Evolutionary conservation across 352 stramenopile species (phyloP).

Genomic region (Globisporangium paddicum): DNA sequence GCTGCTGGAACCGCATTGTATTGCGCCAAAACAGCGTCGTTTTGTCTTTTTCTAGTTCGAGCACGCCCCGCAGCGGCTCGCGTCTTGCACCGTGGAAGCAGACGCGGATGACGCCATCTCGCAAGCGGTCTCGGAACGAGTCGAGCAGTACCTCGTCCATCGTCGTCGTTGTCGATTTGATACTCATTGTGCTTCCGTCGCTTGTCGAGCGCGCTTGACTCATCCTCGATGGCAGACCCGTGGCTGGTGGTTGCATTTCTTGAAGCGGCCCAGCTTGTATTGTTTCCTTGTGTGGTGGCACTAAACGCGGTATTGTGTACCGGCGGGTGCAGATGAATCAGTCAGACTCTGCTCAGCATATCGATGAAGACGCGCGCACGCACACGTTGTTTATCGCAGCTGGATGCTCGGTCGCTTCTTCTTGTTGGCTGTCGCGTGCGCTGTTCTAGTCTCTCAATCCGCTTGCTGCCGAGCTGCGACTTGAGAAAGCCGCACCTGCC

Average conservation of each 20-base stretch:
- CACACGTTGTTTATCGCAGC: no score
- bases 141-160: slow-evolving; percentile 26
- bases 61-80: slow-evolving; percentile 38
- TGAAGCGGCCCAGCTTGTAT: neutral
- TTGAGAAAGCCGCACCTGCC: no score
- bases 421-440: no score
- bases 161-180: neutral
- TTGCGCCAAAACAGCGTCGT: slow-evolving; percentile 59
- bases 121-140: slow-evolving; percentile 54
- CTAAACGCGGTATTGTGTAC: neutral
- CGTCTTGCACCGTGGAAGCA: slow-evolving; percentile 40
- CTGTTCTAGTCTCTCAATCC: no score
- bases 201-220: neutral
- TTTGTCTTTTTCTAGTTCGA: slow-evolving; percentile 67
- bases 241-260: neutral
- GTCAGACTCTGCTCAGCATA: neutral
- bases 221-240: neutral
- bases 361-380: neutral
- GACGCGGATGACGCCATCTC: slow-evolving; percentile 48
- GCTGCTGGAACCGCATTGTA: slow-evolving; percentile 25
- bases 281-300: neutral
- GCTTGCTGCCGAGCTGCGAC: no score
- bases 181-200: neutral
- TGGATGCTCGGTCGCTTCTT: no score
- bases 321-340: neutral